Percentiles rank a stretch among this genome's conserved stretches.
Evolutionary conservation across 495 filamentous ascomycete species (phyloP).

Genomic region (Neurospora tetrasperma): DNA sequence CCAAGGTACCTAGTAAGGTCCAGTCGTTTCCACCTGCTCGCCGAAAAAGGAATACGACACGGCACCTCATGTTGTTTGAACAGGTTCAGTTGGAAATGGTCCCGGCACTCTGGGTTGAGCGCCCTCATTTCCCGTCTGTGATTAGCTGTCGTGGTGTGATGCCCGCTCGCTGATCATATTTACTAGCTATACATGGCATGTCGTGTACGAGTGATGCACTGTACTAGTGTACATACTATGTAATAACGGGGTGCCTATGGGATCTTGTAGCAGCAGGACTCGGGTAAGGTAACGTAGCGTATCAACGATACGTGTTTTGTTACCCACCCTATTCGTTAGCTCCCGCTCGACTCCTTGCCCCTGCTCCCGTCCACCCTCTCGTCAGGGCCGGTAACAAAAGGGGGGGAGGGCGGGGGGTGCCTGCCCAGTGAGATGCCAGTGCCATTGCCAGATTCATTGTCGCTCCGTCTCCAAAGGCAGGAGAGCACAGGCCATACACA

Average conservation of each 20-base stretch:
- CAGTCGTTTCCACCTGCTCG: neutral
- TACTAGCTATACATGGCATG: neutral
- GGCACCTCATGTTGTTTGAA: neutral
- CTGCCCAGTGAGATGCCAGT: neutral
- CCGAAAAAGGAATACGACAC: neutral
- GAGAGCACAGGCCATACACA: neutral
- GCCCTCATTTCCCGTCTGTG: neutral
- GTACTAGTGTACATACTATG: neutral
- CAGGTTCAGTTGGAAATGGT: neutral
- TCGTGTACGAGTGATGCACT: neutral
- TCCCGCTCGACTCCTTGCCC: neutral
- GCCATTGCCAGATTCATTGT: neutral
- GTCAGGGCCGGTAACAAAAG: neutral
- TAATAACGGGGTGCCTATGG: neutral
- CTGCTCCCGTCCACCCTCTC: neutral
- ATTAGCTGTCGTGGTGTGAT: neutral
- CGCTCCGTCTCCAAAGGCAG: neutral
- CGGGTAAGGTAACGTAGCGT: neutral
- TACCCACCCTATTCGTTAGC: neutral
- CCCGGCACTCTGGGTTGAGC: neutral
- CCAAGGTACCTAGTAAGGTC: neutral
- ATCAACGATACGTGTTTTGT: neutral
- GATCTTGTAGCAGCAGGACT: neutral
- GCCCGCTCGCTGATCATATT: neutral
- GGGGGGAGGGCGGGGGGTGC: neutral